phyloP scores from a whole-genome alignment of 805 yeast species.

The Candida chauliodis region DNA sequence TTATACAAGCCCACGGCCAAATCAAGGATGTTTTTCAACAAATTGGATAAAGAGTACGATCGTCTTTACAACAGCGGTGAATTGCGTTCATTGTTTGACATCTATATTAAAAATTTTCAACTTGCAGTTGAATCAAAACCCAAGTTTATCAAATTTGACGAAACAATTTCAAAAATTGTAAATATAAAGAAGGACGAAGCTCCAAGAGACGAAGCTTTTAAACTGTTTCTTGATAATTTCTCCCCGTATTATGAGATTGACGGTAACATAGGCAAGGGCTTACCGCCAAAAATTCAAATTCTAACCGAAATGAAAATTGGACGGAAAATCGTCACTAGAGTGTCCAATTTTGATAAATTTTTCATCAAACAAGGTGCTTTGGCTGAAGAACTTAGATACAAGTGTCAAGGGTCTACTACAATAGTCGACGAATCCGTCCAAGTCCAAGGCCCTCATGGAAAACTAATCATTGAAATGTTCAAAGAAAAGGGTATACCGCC shows the following conservation, averaged over 20 bases:
- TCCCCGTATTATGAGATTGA: constrained; percentile 49
- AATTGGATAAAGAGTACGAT: constrained; percentile 32
- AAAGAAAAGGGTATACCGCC: constrained; percentile 59
- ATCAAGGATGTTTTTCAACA: constrained; percentile 45
- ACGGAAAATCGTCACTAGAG: constrained; percentile 71
- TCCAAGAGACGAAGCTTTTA: constrained; percentile 44
- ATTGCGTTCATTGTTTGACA: constrained; percentile 48
- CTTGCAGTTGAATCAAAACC: constrained; percentile 53
- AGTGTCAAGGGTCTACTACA: constrained; percentile 88
- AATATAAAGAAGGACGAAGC: constrained; percentile 3
- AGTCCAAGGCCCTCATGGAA: constrained; percentile 89
- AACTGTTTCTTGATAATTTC: constrained; percentile 42
- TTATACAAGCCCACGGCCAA: constrained; percentile 57
- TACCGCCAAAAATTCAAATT: constrained; percentile 62
- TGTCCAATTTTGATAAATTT: constrained; percentile 66
- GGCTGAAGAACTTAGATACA: constrained; percentile 65
- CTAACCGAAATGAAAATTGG: constrained; percentile 77
- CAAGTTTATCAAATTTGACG: constrained; percentile 54
- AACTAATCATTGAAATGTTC: constrained; percentile 55
- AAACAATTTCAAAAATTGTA: constrained; percentile 29
- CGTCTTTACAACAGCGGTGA: constrained; percentile 52
- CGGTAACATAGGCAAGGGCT: constrained; percentile 58
- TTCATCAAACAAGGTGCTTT: constrained; percentile 60
- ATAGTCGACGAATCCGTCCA: constrained; percentile 63
- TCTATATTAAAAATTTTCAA: constrained; percentile 52